Percentiles rank a stretch among this genome's conserved stretches.
Evolutionary conservation across 176 grass and related monocot genomes (phyloP).

Genomic region (Phragmites australis): DNA sequence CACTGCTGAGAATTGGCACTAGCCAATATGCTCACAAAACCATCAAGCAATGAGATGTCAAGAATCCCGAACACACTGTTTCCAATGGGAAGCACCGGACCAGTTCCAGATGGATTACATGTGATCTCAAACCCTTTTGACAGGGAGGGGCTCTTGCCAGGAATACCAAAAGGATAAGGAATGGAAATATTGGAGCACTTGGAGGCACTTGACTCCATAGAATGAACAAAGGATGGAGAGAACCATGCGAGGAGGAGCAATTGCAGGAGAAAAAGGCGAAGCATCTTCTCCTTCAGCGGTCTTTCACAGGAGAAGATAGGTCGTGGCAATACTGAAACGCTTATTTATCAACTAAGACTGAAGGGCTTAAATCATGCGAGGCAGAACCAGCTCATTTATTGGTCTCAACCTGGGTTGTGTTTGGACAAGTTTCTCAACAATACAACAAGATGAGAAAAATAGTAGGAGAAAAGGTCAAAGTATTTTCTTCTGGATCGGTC

Average conservation of each 20-base stretch:
- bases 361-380: neutral
- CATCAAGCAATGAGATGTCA: conserved; percentile 43
- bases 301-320: conserved; percentile 12
- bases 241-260: conserved; percentile 7
- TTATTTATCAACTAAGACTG: neutral
- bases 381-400: neutral
- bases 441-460: neutral
- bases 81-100: conserved; percentile 19
- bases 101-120: neutral
- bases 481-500: neutral
- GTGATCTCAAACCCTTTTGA: conserved; percentile 27
- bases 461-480: neutral
- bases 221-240: conserved; percentile 18
- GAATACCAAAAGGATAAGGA: conserved; percentile 58
- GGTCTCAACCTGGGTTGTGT: neutral
- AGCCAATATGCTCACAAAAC: conserved; percentile 38
- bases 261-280: neutral
- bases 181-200: conserved; percentile 31
- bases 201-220: neutral
- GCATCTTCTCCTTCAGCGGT: neutral
- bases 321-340: neutral
- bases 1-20: conserved; percentile 2
- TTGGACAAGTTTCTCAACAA: neutral
- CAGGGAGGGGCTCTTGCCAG: neutral
- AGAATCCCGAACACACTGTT: neutral